Evolutionary conservation across 371 early-diverging fungal genomes (phyloP).

Genomic region (Smittium mucronatum): DNA sequence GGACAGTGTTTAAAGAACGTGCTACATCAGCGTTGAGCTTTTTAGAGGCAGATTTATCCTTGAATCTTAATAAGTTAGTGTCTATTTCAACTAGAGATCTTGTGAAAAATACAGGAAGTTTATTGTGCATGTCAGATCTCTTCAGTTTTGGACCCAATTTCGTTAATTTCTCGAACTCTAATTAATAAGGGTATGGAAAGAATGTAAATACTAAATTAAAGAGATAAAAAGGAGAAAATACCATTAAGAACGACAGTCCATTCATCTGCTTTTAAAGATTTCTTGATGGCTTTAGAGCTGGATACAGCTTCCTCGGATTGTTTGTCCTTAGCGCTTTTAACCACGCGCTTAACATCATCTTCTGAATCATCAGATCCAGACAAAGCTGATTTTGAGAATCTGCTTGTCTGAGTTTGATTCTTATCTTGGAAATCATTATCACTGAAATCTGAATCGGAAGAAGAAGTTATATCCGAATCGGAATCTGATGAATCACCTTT

Average conservation of each 20-base stretch:
- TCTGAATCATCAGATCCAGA: slow-evolving; percentile 55
- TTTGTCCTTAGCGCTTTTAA: slow-evolving; percentile 78
- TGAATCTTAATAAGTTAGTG: slow-evolving; percentile 46
- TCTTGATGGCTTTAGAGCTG: slow-evolving; percentile 43
- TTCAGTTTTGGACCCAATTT: slow-evolving; percentile 53
- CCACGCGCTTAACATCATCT: slow-evolving; percentile 53
- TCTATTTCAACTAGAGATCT: slow-evolving; percentile 65
- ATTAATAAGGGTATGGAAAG: slow-evolving; percentile 8
- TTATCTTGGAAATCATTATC: slow-evolving; percentile 31
- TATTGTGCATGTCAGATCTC: slow-evolving; percentile 48
- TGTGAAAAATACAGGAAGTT: slow-evolving; percentile 56
- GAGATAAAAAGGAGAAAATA: background rate
- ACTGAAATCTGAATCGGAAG: slow-evolving; percentile 47
- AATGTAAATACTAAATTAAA: background rate
- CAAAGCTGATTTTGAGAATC: slow-evolving; percentile 33
- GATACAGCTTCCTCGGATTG: slow-evolving; percentile 46
- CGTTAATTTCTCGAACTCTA: slow-evolving; percentile 79
- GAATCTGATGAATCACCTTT: slow-evolving; percentile 35
- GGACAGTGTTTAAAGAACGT: slow-evolving; percentile 78
- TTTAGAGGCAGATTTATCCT: slow-evolving; percentile 55
- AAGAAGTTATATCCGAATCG: slow-evolving; percentile 40
- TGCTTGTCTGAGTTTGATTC: slow-evolving; percentile 22
- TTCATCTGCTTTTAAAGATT: slow-evolving; percentile 74
- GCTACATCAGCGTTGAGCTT: slow-evolving; percentile 70
- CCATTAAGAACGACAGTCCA: slow-evolving; percentile 42